These are phyloP conservation scores for Fusarium brevicatenulatum DNA, from an alignment of 2,329 filamentous ascomycete species.

Conservation along the genomic window DNA sequence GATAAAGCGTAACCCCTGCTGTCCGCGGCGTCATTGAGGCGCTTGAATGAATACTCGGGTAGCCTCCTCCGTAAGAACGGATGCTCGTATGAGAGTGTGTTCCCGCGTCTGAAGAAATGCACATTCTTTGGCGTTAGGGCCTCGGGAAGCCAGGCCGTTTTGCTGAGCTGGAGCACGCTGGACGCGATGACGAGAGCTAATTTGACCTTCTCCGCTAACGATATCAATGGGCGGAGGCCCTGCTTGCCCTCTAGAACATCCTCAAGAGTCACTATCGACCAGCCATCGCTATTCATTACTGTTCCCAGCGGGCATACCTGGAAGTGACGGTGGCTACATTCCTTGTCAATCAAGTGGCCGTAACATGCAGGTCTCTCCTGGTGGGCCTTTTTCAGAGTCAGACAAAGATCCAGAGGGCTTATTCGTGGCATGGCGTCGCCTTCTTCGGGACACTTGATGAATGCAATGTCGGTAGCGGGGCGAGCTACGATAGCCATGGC, in stretches of 20 bases:
- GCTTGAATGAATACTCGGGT: fast-evolving
- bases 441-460: background rate
- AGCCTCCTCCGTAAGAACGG: background rate
- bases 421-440: background rate
- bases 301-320: background rate
- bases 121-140: background rate
- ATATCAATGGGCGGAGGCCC: background rate
- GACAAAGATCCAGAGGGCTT: background rate
- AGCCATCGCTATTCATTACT: background rate
- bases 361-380: background rate
- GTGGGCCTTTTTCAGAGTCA: background rate
- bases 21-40: fast-evolving
- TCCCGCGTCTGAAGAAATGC: background rate
- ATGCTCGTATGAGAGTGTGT: background rate
- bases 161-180: background rate
- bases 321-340: background rate
- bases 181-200: background rate
- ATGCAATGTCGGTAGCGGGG: background rate
- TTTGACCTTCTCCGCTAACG: background rate
- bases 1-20: background rate
- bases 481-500: background rate
- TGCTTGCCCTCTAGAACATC: background rate
- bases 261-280: background rate
- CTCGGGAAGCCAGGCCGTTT: background rate
- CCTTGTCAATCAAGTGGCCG: background rate